These are phyloP conservation scores for Eimeria nieschulzi DNA, from an alignment of 169 alveolate genomes.

Conservation along the genomic window DNA sequence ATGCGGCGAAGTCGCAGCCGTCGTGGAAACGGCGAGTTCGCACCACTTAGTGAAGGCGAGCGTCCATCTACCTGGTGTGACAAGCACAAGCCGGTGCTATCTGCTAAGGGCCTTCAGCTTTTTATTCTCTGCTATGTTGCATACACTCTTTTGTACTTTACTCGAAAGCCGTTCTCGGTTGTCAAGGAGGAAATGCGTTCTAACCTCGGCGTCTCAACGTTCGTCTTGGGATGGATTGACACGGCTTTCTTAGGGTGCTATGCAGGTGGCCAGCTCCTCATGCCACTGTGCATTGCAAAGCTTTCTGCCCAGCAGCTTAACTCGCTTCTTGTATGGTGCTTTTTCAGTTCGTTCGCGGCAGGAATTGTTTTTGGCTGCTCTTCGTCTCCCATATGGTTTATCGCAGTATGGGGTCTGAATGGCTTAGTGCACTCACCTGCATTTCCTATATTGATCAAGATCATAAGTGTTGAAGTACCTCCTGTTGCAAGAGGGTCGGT, in stretches of 20 bases:
- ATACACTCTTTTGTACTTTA: slow-evolving; percentile 75
- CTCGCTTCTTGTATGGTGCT: background rate
- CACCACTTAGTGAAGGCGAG: too few relatives aligned
- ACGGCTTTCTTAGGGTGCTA: slow-evolving; percentile 80
- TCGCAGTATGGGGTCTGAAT: slow-evolving; percentile 66
- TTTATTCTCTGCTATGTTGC: slow-evolving; percentile 76
- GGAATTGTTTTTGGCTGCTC: slow-evolving; percentile 67
- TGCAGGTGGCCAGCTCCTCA: slow-evolving; percentile 79
- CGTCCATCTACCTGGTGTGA: too few relatives aligned
- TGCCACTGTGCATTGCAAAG: slow-evolving; percentile 75
- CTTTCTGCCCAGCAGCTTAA: background rate
- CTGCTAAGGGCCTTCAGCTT: background rate
- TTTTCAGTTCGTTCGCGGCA: background rate
- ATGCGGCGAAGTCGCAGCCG: too few relatives aligned
- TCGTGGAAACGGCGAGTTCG: too few relatives aligned
- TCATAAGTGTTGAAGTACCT: slow-evolving; percentile 64
- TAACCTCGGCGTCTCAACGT: slow-evolving; percentile 64
- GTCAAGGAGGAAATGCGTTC: slow-evolving; percentile 77
- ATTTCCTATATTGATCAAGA: slow-evolving; percentile 79
- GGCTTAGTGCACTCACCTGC: slow-evolving; percentile 80
- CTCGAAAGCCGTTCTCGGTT: slow-evolving; percentile 82
- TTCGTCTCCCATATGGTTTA: background rate
- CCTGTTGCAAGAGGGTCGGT: slow-evolving; percentile 74
- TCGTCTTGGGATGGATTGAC: slow-evolving; percentile 79
- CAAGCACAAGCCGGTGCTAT: background rate